Evolutionary conservation across 805 yeast species (phyloP).

Genomic region (Wickerhamomyces rabaulensis): DNA sequence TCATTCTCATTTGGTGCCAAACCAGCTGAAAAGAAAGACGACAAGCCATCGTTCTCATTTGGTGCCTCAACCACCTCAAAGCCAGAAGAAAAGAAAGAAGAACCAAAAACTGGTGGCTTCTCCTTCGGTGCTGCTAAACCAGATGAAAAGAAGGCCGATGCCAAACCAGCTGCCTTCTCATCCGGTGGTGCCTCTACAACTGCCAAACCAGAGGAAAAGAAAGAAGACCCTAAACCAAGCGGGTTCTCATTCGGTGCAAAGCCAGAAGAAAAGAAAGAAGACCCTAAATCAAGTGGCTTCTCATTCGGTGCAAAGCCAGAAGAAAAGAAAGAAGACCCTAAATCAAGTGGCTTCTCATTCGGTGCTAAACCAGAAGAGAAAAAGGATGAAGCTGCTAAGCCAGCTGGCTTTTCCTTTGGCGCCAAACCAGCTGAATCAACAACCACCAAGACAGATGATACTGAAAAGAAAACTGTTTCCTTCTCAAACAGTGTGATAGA

Average conservation of each 20-base stretch:
- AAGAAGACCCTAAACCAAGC: constrained; percentile 8
- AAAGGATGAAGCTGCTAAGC: constrained; percentile 5
- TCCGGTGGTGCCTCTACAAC: constrained; percentile 14
- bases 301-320: constrained; percentile 11
- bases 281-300: constrained; percentile 10
- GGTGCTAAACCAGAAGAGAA: constrained; percentile 9
- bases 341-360: constrained; percentile 15
- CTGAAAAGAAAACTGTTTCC: constrained; percentile 23
- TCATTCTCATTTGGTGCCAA: constrained; percentile 15
- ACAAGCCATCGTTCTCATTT: background rate
- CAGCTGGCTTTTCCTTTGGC: constrained; percentile 7
- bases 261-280: constrained; percentile 10
- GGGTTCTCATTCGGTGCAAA: constrained; percentile 15
- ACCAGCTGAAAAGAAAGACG: constrained; percentile 9
- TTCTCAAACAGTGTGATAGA: constrained; percentile 21
- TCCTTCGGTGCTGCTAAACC: constrained; percentile 3
- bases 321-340: constrained; percentile 11
- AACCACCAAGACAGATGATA: constrained; percentile 11
- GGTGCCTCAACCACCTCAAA: background rate
- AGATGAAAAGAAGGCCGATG: constrained; percentile 12
- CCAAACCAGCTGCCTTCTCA: constrained; percentile 13
- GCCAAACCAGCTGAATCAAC: constrained; percentile 9
- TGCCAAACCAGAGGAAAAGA: constrained; percentile 6
- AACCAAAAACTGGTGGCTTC: background rate
- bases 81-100: constrained; percentile 1